Evolutionary conservation across 2,329 filamentous ascomycete species (phyloP).

Genomic region (Alternaria sp.): DNA sequence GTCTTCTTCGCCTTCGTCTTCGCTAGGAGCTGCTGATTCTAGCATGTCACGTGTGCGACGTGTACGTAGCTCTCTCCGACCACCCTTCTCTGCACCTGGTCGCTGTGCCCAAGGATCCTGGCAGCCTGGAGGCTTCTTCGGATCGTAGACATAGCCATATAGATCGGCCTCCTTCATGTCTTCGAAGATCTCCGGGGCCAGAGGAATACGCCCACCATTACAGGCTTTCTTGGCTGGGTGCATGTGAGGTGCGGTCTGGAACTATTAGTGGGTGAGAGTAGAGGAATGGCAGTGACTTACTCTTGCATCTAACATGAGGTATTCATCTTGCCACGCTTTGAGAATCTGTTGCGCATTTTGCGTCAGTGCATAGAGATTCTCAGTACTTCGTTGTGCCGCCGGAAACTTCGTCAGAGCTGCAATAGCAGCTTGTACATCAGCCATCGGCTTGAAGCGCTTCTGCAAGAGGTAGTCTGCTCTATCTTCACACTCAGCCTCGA

Average conservation of each 20-base stretch:
- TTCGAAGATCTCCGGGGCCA: slow-evolving; percentile 60
- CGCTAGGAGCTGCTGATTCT: slow-evolving; percentile 48
- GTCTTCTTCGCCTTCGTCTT: slow-evolving; percentile 50
- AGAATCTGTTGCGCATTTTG: slow-evolving; percentile 63
- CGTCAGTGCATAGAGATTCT: slow-evolving; percentile 64
- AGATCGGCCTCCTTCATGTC: slow-evolving; percentile 68
- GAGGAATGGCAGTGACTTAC: slow-evolving; percentile 28
- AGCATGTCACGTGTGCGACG: slow-evolving; percentile 53
- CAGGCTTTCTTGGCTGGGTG: slow-evolving; percentile 61
- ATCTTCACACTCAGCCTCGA: slow-evolving; percentile 49
- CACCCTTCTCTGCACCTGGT: slow-evolving; percentile 54
- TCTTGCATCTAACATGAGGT: slow-evolving; percentile 60
- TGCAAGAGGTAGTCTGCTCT: slow-evolving; percentile 54
- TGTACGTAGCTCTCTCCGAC: slow-evolving; percentile 57
- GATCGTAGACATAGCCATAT: slow-evolving; percentile 67
- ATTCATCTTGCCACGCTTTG: slow-evolving; percentile 67
- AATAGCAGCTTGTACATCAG: slow-evolving; percentile 54
- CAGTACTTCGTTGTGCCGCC: slow-evolving; percentile 55
- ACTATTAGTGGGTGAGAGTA: slow-evolving; percentile 31
- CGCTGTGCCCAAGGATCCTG: slow-evolving; percentile 66
- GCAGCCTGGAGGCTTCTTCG: slow-evolving; percentile 58
- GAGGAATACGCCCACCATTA: slow-evolving; percentile 57
- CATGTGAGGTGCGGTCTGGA: slow-evolving; percentile 60
- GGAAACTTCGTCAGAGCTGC: slow-evolving; percentile 54
- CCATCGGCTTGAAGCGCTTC: slow-evolving; percentile 52